Percentiles rank a stretch among this genome's conserved stretches.
phyloP scores from a whole-genome alignment of 2,329 filamentous ascomycete genomes.

The Biscogniauxia mediterranea region DNA sequence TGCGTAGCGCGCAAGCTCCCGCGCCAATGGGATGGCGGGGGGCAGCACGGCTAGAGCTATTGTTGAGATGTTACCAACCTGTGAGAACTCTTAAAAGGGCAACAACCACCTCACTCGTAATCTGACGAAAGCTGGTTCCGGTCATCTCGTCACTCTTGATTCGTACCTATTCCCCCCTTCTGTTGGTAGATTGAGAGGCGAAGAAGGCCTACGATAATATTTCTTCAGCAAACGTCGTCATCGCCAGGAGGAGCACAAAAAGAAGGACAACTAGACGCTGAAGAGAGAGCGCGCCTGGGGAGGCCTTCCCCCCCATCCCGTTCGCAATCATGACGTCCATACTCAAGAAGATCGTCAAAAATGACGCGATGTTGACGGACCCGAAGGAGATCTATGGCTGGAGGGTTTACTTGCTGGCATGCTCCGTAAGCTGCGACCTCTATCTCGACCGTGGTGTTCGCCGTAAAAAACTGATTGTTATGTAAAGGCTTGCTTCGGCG shows the following conservation, averaged over 20 bases:
- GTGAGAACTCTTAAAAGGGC: background rate
- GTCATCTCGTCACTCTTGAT: background rate
- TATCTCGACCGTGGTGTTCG: background rate
- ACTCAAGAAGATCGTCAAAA: slow-evolving; percentile 46
- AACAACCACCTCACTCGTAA: background rate
- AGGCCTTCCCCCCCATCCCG: slow-evolving; percentile 3
- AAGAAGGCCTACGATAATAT: background rate
- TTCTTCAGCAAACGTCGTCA: background rate
- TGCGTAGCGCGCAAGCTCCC: background rate
- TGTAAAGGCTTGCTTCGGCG: slow-evolving; percentile 42
- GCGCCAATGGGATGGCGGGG: slow-evolving; percentile 7
- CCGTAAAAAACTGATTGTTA: slow-evolving; percentile 5
- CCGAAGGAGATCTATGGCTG: slow-evolving; percentile 69
- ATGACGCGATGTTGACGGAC: slow-evolving; percentile 64
- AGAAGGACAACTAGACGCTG: background rate
- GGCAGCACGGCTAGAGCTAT: background rate
- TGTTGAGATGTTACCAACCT: background rate
- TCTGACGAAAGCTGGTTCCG: no score
- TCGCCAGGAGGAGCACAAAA: background rate
- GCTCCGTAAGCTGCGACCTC: slow-evolving; percentile 43
- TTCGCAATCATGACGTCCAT: slow-evolving; percentile 24
- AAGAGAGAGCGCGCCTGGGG: background rate
- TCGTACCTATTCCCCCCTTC: background rate
- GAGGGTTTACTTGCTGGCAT: slow-evolving; percentile 64
- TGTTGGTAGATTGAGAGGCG: background rate